phyloP scores from a whole-genome alignment of 2,329 filamentous ascomycete species.

The Myriangium duriaei region DNA sequence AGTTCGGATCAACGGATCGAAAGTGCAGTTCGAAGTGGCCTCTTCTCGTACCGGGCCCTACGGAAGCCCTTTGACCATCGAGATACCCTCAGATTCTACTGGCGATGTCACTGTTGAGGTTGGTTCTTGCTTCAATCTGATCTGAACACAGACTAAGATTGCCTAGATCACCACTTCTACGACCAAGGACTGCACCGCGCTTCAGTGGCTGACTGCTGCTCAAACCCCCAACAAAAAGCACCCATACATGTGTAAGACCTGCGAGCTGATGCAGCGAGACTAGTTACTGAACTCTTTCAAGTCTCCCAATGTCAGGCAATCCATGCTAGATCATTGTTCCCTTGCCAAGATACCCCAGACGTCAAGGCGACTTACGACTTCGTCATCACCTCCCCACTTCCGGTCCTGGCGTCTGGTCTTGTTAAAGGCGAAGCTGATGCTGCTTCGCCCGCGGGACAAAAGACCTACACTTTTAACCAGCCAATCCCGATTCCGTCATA shows the following conservation, averaged over 20 bases:
- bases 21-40: slow-evolving; percentile 57
- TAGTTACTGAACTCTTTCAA: slow-evolving; percentile 13
- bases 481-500: slow-evolving; percentile 88
- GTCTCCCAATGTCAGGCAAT: slow-evolving; percentile 95
- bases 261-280: background rate
- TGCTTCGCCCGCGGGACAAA: slow-evolving; percentile 40
- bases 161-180: slow-evolving; percentile 62
- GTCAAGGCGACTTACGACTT: slow-evolving; percentile 94
- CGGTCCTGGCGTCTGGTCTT: slow-evolving; percentile 85
- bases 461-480: slow-evolving; percentile 75
- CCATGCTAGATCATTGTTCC: slow-evolving; percentile 84
- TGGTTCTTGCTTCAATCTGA: too few species aligned
- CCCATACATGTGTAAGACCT: slow-evolving; percentile 66
- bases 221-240: slow-evolving; percentile 94
- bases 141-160: too few species aligned
- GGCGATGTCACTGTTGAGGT: slow-evolving; percentile 35
- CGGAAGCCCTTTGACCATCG: slow-evolving; percentile 56
- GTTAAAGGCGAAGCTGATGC: slow-evolving; percentile 41
- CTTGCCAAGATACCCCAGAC: slow-evolving; percentile 94
- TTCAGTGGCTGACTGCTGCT: slow-evolving; percentile 88
- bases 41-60: slow-evolving; percentile 56
- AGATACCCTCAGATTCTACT: slow-evolving; percentile 33
- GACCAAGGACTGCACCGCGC: slow-evolving; percentile 75
- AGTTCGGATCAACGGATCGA: slow-evolving; percentile 55
- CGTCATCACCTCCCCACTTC: slow-evolving; percentile 71